phyloP scores from a whole-genome alignment of 257 asterid species.

The Solanum pimpinellifolium region DNA sequence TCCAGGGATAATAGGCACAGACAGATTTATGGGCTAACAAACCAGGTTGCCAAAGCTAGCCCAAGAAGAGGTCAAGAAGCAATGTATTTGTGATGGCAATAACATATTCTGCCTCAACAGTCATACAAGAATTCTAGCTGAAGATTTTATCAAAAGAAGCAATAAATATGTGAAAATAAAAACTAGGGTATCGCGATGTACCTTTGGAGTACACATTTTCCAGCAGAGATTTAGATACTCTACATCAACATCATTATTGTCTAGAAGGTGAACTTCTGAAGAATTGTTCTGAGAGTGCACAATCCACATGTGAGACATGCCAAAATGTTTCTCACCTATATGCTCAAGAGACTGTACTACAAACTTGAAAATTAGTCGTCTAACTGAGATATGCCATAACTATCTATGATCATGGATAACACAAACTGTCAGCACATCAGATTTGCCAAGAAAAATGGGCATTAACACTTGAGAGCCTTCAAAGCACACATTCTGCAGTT shows the following conservation, averaged over 20 bases:
- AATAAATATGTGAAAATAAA: neutral
- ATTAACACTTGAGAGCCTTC: neutral
- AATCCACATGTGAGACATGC: neutral
- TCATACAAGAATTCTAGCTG: neutral
- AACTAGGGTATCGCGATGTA: neutral
- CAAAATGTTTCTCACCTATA: neutral
- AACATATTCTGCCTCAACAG: neutral
- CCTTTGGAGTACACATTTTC: neutral
- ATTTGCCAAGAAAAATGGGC: neutral
- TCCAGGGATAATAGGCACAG: neutral
- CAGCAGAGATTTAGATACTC: neutral
- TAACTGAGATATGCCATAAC: neutral
- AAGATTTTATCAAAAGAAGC: neutral
- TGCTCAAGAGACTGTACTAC: neutral
- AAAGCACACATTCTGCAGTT: neutral
- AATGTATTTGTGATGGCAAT: neutral
- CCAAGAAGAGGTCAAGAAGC: neutral
- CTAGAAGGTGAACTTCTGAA: neutral
- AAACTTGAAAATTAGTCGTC: neutral
- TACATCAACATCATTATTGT: neutral
- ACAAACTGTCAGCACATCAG: neutral
- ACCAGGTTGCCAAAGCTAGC: neutral
- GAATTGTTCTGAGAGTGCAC: neutral
- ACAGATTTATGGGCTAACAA: neutral
- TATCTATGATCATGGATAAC: neutral